Conservation (phyloP, 73 alveolate species). For the Blepharisma stoltei region DNA sequence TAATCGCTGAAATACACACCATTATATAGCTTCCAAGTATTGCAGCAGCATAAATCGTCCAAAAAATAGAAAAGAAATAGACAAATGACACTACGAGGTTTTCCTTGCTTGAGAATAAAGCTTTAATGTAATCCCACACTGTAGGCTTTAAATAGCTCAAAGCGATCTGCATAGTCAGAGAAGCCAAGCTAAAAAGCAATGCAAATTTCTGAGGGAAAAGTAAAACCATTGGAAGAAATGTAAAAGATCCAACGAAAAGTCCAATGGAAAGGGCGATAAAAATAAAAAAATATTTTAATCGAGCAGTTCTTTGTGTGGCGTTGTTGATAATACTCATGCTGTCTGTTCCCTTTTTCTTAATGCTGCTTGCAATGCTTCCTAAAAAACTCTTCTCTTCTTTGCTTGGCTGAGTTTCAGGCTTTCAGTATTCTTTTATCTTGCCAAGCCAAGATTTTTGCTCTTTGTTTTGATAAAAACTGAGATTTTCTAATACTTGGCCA, state of each 20-base stretch:
- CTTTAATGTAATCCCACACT: conserved; percentile 18
- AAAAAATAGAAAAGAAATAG: neutral
- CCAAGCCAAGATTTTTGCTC: conserved; percentile 51
- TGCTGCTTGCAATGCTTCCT: neutral
- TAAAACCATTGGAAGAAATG: conserved; percentile 1
- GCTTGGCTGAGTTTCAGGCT: conserved; percentile 35
- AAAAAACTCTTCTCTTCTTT: neutral
- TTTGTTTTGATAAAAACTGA: conserved; percentile 3
- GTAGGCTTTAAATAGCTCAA: neutral
- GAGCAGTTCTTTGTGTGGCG: conserved; percentile 16
- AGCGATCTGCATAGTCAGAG: conserved; percentile 8
- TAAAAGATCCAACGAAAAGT: conserved; percentile 1
- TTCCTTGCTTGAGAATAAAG: conserved; percentile 55
- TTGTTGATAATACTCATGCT: neutral
- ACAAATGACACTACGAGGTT: neutral
- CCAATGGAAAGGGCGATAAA: neutral
- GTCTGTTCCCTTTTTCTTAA: neutral
- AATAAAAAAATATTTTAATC: conserved; percentile 21
- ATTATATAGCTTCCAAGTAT: conserved; percentile 6
- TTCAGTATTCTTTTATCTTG: conserved; percentile 67
- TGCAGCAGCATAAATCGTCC: conserved; percentile 14
- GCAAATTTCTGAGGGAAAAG: conserved; percentile 24
- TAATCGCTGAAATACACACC: neutral
- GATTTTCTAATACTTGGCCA: conserved; percentile 24
- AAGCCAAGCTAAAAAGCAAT: conserved; percentile 6